Evolutionary conservation across 352 stramenopile species (phyloP).

Genomic region (Pythium rhizo-oryzae): DNA sequence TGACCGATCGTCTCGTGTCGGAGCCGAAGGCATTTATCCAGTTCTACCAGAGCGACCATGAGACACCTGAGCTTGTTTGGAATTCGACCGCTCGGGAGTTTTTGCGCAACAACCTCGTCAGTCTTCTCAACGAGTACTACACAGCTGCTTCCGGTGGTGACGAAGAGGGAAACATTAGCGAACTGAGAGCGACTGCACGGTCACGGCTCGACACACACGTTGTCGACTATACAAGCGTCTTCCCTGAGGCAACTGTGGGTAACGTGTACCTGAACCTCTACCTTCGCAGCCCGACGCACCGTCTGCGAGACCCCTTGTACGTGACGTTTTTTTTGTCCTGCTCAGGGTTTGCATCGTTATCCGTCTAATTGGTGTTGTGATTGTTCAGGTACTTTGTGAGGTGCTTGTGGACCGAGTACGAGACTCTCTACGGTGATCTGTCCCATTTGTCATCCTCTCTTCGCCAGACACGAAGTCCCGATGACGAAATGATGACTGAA

Average conservation of each 20-base stretch:
- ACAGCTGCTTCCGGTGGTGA: conserved; percentile 19
- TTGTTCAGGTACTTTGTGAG: conserved; percentile 69
- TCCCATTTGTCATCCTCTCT: conserved; percentile 65
- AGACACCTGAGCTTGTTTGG: conserved; percentile 95
- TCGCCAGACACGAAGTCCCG: conserved; percentile 60
- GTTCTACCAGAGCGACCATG: conserved; percentile 87
- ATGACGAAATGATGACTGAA: conserved; percentile 67
- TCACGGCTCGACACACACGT: conserved; percentile 58
- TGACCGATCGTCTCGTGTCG: conserved; percentile 62
- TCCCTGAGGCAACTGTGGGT: conserved; percentile 70
- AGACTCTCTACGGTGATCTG: conserved; percentile 70
- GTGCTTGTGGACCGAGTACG: conserved; percentile 81
- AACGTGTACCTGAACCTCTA: conserved; percentile 94
- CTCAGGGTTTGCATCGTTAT: background rate
- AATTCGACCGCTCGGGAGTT: conserved; percentile 87
- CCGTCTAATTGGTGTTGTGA: background rate
- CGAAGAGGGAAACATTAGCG: conserved; percentile 13
- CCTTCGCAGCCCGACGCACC: conserved; percentile 93
- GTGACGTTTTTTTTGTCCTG: conserved; percentile 14
- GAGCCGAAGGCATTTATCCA: conserved; percentile 52
- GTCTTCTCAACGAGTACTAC: conserved; percentile 84
- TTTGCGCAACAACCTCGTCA: conserved; percentile 67
- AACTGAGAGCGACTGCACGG: conserved; percentile 26
- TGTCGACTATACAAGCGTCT: conserved; percentile 78
- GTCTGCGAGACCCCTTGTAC: conserved; percentile 90